phyloP scores from a whole-genome alignment of 768 basidiomycete species.

The Gelatoporia subvermispora region DNA sequence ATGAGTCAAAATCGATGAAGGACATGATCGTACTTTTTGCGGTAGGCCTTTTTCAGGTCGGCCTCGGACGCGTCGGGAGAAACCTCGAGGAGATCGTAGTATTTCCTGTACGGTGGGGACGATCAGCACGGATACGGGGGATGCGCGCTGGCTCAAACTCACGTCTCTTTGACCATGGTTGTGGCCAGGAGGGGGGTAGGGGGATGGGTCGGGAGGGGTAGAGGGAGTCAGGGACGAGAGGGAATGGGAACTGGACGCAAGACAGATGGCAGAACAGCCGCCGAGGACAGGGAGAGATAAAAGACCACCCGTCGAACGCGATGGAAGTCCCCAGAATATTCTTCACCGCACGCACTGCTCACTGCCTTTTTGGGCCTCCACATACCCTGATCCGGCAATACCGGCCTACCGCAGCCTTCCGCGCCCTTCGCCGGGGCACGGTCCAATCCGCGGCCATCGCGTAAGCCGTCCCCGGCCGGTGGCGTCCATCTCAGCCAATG shows the following conservation, averaged over 20 bases:
- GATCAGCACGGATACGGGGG: background rate
- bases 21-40: slow-evolving; percentile 63
- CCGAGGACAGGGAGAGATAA: slow-evolving; percentile 14
- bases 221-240: slow-evolving; percentile 8
- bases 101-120: slow-evolving; percentile 52
- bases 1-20: background rate
- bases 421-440: too few species aligned
- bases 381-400: too few species aligned
- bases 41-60: slow-evolving; percentile 93
- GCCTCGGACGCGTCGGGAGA: slow-evolving; percentile 69
- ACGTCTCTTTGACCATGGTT: slow-evolving; percentile 72
- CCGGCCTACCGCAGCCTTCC: too few species aligned
- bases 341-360: background rate
- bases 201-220: slow-evolving; percentile 8
- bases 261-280: slow-evolving; percentile 3
- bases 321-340: slow-evolving; percentile 31
- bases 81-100: slow-evolving; percentile 90
- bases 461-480: too few species aligned
- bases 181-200: slow-evolving; percentile 6
- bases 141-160: slow-evolving; percentile 17
- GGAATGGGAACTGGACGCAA: slow-evolving; percentile 6
- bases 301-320: slow-evolving; percentile 32
- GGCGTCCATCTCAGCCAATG: too few species aligned
- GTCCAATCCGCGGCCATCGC: too few species aligned
- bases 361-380: too few species aligned